Evolutionary conservation across 2,329 filamentous ascomycete species (phyloP), one percentile per base, ranked within the genome.

Genomic region (Sphaerulina vaccinii): DNA sequence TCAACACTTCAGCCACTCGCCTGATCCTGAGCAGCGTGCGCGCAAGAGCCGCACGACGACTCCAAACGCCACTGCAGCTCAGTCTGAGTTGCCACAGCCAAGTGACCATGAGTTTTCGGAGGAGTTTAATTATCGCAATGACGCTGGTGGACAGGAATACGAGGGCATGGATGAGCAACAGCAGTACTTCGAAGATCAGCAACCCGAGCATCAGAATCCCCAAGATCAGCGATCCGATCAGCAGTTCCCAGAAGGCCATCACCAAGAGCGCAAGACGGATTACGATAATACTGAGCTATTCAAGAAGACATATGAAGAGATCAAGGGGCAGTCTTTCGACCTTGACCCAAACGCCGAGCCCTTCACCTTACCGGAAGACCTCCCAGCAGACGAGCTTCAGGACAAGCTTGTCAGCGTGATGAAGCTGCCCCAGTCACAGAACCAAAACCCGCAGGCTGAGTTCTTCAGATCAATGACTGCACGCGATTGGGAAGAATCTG

Each of bases 401-500:
- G 51, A 62, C 3, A 63, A 60, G 42, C 52, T 70, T 7, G 8
- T 39, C 2, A 37, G 46, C 5, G 51, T 58, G 8, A 51, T 49
- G 13, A 19, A 16, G 1, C 13, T 54, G 8, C 21, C 27, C 8
- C 44, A 67, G 21, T 69, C 75, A 3, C 78, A 81, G 5, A 10
- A 32, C 4, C 27, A 10, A 2, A 32, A 4, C n/a, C 27, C 27
- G 11, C 27, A 32, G 54, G 64, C 65, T 3, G 58, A 67, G 0
- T 81, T 83, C 64, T 77, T 85, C 56, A 67, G 70, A 1, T 74
- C 72, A 8, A 70, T 85, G 35, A 68, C 71, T 1, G 73, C 83
- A 13, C 66, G 72, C 3, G 75, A 84, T 55, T 84, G 82, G 79
- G 82, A 85, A 66, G 75, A 82, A 39, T 79, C 80, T 18, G 82